Percentiles rank a stretch among this genome's conserved stretches.
Evolutionary conservation across 1,284 basidiomycete species (phyloP).

Genomic region (Schizophyllum commune): DNA sequence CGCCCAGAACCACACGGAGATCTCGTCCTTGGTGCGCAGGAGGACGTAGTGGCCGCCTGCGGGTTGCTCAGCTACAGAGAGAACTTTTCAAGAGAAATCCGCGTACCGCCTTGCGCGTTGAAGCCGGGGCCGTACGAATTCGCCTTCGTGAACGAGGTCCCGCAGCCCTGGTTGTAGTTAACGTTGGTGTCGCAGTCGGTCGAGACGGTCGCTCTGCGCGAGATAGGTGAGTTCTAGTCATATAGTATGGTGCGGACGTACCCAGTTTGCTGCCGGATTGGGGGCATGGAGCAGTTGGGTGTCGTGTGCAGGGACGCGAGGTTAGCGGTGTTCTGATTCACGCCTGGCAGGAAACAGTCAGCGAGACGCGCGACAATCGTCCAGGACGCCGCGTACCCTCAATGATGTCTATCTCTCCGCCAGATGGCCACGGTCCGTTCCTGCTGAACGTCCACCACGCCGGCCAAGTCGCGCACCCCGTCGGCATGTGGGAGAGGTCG

Average conservation of each 20-base stretch:
- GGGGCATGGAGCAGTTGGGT: slow-evolving; percentile 36
- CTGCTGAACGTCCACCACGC: slow-evolving; percentile 58
- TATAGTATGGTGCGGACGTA: slow-evolving; percentile 17
- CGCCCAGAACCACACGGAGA: slow-evolving; percentile 50
- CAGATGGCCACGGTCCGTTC: slow-evolving; percentile 43
- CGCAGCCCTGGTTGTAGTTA: slow-evolving; percentile 58
- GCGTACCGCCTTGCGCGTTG: slow-evolving; percentile 36
- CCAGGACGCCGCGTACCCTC: too few species aligned
- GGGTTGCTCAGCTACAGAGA: neutral
- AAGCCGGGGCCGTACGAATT: slow-evolving; percentile 44
- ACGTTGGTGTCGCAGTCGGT: slow-evolving; percentile 42
- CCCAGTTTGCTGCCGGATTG: slow-evolving; percentile 33
- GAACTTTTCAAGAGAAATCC: neutral
- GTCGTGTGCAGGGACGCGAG: slow-evolving; percentile 48
- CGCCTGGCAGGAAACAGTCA: slow-evolving; percentile 22
- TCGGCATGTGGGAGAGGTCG: slow-evolving; percentile 48
- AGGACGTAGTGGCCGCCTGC: slow-evolving; percentile 38
- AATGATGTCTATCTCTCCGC: slow-evolving; percentile 45
- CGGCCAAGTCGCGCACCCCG: slow-evolving; percentile 53
- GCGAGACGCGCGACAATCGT: too few species aligned
- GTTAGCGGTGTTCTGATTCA: slow-evolving; percentile 36
- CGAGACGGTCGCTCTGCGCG: slow-evolving; percentile 24
- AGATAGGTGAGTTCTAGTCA: slow-evolving; percentile 6
- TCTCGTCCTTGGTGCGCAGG: slow-evolving; percentile 27
- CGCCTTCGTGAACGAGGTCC: slow-evolving; percentile 34